Evolutionary conservation across 2,329 filamentous ascomycete species (phyloP), one percentile per base, ranked within the genome.

Genomic region (Apiospora malaysiana): DNA sequence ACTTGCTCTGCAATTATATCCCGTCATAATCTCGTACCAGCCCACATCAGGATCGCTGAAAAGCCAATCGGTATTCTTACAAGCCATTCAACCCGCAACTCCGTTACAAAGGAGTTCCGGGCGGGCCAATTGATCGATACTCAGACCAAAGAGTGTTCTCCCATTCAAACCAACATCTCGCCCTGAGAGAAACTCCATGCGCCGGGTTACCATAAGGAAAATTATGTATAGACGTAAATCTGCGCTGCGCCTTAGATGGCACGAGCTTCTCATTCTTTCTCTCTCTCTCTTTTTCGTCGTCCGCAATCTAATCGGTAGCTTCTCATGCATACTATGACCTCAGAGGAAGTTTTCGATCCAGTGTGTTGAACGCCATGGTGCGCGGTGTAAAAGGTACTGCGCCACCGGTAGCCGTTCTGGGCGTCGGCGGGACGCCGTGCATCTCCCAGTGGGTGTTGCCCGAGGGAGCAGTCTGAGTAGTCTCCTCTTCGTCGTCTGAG

Each of bases 351-450:
- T 87, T 87, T 70, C 89, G 81, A 73, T 91, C 88, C 66, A 92
- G 82, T 16, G 87, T 86, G 76, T 92, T 86, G 78, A 93, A 93
- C 1, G 91, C 91, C 78, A 89, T 85, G 21, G 91, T 93, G 74
- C 91, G 81, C 7, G 91, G 91, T 8, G 91, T 93, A 73, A 86
- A 92, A 0, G 89, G 88, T 73, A 83, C 74, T 14, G 76, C 73
- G 12, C 43, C 66, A 2, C 27, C 56, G 42, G 42, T 14, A 16
- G 76, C 78, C 6, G 77, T 78, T 42, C 77, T 75, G 40, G 80
- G 81, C 25, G 82, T 82, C 42, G 74, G 74, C 1, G 83, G 81
- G 1, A 89, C 85, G 73, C 82, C 82, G 70, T 87, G 85, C 86
- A 90, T 87, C 81, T 92, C 90, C 85, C 86, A 89, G 72, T 82